phyloP scores from a whole-genome alignment of 495 filamentous ascomycete species.

The Lepidopterella palustris region DNA sequence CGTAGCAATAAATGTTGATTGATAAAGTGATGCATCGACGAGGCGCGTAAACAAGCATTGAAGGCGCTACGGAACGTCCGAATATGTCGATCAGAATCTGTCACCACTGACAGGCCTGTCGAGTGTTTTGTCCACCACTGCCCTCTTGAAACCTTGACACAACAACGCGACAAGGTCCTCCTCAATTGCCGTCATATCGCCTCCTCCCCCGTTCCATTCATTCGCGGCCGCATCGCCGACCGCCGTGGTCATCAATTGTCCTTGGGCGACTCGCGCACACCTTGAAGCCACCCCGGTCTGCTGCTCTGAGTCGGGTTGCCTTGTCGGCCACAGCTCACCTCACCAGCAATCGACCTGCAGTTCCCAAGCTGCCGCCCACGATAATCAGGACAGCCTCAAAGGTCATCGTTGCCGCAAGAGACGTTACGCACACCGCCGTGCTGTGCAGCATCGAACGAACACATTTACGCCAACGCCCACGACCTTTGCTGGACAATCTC shows the following conservation, averaged over 20 bases:
- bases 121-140: neutral
- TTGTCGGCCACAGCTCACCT: neutral
- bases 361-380: neutral
- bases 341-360: neutral
- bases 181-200: neutral
- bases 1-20: neutral
- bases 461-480: constrained; percentile 9
- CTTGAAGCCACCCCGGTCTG: constrained; percentile 2
- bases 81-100: neutral
- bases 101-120: neutral
- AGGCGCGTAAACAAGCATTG: neutral
- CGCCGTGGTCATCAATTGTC: neutral
- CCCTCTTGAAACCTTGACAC: neutral
- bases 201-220: neutral
- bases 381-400: constrained; percentile 1
- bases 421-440: constrained; percentile 14
- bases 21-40: neutral
- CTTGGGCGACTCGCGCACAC: neutral
- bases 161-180: neutral
- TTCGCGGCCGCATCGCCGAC: constrained; percentile 1
- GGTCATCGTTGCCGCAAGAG: neutral
- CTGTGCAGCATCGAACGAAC: constrained; percentile 18
- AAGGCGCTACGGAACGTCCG: constrained; percentile 2
- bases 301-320: neutral
- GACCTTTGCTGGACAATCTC: neutral